Conservation (phyloP, 352 stramenopile genomes). For the Phytophthora pini region DNA sequence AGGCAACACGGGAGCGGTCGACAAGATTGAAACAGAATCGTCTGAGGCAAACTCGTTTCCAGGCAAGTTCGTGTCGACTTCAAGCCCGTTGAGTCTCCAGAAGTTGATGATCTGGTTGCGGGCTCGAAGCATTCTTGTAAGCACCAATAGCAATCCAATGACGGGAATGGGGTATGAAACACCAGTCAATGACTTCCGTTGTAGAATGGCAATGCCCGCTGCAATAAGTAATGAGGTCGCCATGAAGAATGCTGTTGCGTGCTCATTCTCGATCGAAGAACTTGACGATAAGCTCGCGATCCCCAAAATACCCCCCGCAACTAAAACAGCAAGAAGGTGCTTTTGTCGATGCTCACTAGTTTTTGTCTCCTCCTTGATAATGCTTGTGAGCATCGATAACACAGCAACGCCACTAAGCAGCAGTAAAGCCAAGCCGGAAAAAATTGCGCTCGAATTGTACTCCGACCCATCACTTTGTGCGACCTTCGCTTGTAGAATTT, state of each 20-base stretch:
- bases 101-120: conserved; percentile 93
- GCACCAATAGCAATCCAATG: conserved; percentile 43
- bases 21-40: conserved; percentile 84
- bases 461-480: conserved; percentile 77
- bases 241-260: conserved; percentile 85
- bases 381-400: conserved; percentile 13
- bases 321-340: conserved; percentile 14
- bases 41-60: conserved; percentile 82
- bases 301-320: conserved; percentile 42
- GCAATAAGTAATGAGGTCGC: conserved; percentile 54
- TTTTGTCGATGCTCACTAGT: neutral
- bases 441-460: conserved; percentile 59
- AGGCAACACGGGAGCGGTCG: conserved; percentile 61
- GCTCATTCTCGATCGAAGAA: conserved; percentile 91
- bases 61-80: conserved; percentile 45
- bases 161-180: conserved; percentile 4
- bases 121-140: conserved; percentile 67
- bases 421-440: conserved; percentile 46
- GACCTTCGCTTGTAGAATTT: conserved; percentile 57
- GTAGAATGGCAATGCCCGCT: conserved; percentile 23
- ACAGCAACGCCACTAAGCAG: conserved; percentile 34
- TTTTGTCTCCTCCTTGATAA: conserved; percentile 10
- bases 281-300: conserved; percentile 77
- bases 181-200: conserved; percentile 5
- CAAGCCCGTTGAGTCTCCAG: conserved; percentile 68